Percentiles rank a stretch among this genome's conserved stretches.
phyloP scores from a whole-genome alignment of 495 filamentous ascomycete species.

The Viridothelium virens region DNA sequence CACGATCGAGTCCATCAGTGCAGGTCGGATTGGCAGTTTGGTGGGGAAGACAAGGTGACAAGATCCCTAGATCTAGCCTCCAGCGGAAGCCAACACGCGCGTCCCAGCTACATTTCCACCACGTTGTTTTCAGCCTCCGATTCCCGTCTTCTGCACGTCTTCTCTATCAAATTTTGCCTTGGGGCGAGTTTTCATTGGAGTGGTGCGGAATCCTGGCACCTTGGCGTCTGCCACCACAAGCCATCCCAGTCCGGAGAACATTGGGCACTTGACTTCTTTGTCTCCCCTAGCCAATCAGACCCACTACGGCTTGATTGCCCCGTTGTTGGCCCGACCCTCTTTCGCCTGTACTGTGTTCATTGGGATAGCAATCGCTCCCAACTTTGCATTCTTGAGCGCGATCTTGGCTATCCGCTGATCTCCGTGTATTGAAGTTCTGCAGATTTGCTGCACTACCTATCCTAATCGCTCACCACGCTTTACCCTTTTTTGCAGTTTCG shows the following conservation, averaged over 20 bases:
- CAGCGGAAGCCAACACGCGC: neutral
- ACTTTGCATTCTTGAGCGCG: neutral
- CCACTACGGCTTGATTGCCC: neutral
- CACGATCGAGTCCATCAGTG: no score
- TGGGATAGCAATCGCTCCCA: neutral
- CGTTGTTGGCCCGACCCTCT: neutral
- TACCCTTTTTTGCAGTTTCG: no score
- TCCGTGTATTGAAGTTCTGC: neutral
- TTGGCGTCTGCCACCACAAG: neutral
- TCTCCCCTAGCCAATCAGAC: neutral
- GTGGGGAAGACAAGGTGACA: no score
- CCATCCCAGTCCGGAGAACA: neutral
- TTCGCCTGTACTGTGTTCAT: neutral
- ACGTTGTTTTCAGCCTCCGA: neutral
- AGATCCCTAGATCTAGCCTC: neutral
- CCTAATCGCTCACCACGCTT: no score
- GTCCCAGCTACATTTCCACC: neutral
- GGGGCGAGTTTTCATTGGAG: neutral
- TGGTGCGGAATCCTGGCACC: neutral
- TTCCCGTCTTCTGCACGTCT: neutral
- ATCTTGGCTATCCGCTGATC: neutral
- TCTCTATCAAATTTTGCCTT: neutral
- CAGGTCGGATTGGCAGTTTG: no score
- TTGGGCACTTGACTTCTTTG: neutral
- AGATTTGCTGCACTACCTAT: neutral